phyloP scores from a whole-genome alignment of 106 monocot species.

The Cymbidium sinense region DNA sequence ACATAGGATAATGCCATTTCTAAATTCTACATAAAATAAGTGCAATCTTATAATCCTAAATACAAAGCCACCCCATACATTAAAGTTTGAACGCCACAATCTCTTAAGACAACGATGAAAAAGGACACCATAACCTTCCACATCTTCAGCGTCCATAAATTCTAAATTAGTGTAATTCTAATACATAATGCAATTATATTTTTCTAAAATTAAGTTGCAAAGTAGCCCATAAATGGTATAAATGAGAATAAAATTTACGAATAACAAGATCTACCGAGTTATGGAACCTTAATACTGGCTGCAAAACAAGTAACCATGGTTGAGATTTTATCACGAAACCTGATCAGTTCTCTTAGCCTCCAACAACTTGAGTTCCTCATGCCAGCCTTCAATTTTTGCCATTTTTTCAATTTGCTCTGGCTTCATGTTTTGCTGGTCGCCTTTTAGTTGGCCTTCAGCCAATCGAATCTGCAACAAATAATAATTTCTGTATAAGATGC shows the following conservation, averaged over 20 bases:
- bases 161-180: too few species aligned
- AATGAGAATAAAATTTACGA: neutral
- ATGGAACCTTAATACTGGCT: neutral
- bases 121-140: too few species aligned
- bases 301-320: neutral
- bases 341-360: slow-evolving; percentile 38
- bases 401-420: slow-evolving; percentile 70
- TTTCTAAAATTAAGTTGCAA: too few species aligned
- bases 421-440: slow-evolving; percentile 36
- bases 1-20: too few species aligned
- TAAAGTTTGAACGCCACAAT: too few species aligned
- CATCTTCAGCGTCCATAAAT: too few species aligned
- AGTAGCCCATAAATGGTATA: neutral
- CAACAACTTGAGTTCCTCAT: slow-evolving; percentile 62
- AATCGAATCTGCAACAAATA: slow-evolving; percentile 69
- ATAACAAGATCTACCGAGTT: neutral
- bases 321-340: slow-evolving; percentile 7
- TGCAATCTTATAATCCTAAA: too few species aligned
- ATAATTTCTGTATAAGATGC: neutral
- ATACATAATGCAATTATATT: too few species aligned
- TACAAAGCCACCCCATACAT: too few species aligned
- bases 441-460: slow-evolving; percentile 62
- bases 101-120: too few species aligned
- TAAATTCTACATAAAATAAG: too few species aligned
- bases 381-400: slow-evolving; percentile 69